Conservation (phyloP, 768 basidiomycete species). For the Auricularia sp. region DNA sequence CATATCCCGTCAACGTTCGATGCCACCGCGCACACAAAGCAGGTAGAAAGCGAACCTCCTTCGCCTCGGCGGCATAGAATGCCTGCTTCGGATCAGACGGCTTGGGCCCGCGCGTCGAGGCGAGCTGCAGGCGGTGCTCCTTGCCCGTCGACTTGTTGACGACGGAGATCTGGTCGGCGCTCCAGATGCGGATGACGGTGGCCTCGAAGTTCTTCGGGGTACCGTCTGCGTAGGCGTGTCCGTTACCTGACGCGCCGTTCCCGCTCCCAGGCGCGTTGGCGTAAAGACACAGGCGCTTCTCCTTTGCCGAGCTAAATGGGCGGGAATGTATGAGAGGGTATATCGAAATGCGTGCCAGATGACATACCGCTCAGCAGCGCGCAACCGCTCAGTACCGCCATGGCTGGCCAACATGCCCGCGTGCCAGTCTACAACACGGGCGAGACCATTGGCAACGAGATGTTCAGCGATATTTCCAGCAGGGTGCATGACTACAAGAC, state of each 20-base stretch:
- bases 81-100: slow-evolving; percentile 78
- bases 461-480: slow-evolving; percentile 91
- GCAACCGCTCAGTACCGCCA: slow-evolving; percentile 81
- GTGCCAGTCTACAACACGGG: slow-evolving; percentile 94
- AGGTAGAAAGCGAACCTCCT: slow-evolving; percentile 34
- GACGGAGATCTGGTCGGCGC: slow-evolving; percentile 81
- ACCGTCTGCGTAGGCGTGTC: slow-evolving; percentile 31
- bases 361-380: slow-evolving; percentile 60
- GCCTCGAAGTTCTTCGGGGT: slow-evolving; percentile 58
- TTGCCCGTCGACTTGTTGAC: slow-evolving; percentile 58
- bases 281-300: slow-evolving; percentile 61
- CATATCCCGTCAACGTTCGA: neutral
- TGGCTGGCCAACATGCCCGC: slow-evolving; percentile 81
- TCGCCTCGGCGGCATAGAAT: slow-evolving; percentile 83
- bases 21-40: too few species aligned
- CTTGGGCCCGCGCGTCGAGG: slow-evolving; percentile 78
- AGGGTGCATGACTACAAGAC: slow-evolving; percentile 63
- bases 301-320: slow-evolving; percentile 43
- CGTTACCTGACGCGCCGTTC: slow-evolving; percentile 36
- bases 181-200: slow-evolving; percentile 80
- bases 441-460: slow-evolving; percentile 73
- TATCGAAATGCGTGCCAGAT: neutral
- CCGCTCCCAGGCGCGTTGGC: slow-evolving; percentile 35
- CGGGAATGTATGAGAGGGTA: neutral
- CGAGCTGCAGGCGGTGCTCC: slow-evolving; percentile 78